Conservation (phyloP, 805 yeast species). For the Saccharomycopsis fodiens region DNA sequence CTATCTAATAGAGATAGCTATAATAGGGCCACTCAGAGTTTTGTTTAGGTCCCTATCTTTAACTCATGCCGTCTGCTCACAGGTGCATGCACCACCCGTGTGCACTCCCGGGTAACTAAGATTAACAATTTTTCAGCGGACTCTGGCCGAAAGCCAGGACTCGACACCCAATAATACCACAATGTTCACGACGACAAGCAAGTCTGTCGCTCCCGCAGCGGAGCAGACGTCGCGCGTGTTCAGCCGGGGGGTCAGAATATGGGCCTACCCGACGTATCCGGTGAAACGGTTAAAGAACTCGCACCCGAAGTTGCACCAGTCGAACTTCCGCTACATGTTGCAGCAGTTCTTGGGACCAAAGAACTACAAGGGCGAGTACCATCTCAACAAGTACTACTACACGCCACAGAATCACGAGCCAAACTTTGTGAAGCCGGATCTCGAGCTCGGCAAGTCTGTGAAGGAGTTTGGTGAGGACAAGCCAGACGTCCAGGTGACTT, state of each 20-base stretch:
- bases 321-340: slow-evolving; percentile 56
- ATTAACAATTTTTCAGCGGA: too few species aligned
- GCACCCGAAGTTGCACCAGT: slow-evolving; percentile 35
- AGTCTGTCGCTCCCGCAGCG: neutral
- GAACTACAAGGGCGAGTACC: slow-evolving; percentile 77
- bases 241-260: slow-evolving; percentile 28
- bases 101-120: too few species aligned
- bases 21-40: too few species aligned
- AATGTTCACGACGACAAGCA: neutral
- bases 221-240: neutral
- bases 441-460: slow-evolving; percentile 35
- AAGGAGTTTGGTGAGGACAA: slow-evolving; percentile 14
- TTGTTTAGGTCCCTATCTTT: too few species aligned
- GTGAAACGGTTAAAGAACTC: slow-evolving; percentile 32
- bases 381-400: slow-evolving; percentile 63
- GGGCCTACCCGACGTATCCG: slow-evolving; percentile 50
- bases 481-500: slow-evolving; percentile 18
- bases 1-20: too few species aligned
- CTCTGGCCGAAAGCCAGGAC: too few species aligned
- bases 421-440: slow-evolving; percentile 57
- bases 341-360: slow-evolving; percentile 75
- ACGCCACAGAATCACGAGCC: slow-evolving; percentile 65
- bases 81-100: too few species aligned
- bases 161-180: too few species aligned
- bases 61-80: too few species aligned